Evolutionary conservation across 2,329 filamentous ascomycete species (phyloP).

Genomic region (Verticillium isaacii): DNA sequence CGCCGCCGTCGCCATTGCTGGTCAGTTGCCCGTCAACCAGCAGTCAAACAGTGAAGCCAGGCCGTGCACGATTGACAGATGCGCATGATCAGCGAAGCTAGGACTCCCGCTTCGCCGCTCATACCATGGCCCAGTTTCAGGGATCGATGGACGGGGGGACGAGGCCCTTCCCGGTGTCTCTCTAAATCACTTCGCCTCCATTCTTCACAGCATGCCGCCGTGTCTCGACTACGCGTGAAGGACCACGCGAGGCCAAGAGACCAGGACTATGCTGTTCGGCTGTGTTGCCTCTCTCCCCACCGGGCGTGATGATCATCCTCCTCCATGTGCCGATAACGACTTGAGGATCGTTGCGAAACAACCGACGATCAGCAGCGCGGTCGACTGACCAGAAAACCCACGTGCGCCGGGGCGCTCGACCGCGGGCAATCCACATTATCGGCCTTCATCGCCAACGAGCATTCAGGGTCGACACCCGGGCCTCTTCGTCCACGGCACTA

Average conservation of each 20-base stretch:
- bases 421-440: neutral
- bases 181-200: neutral
- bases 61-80: neutral
- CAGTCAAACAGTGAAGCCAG: neutral
- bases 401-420: neutral
- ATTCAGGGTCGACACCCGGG: neutral
- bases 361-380: neutral
- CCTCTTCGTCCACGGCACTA: neutral
- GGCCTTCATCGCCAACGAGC: neutral
- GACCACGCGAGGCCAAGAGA: neutral
- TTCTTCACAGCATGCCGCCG: neutral
- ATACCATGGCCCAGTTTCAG: neutral
- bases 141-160: neutral
- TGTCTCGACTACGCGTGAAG: neutral
- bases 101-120: neutral
- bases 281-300: neutral
- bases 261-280: neutral
- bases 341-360: neutral
- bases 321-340: neutral
- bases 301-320: neutral
- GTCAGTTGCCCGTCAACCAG: neutral
- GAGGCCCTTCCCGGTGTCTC: neutral
- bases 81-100: neutral
- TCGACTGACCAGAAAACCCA: neutral
- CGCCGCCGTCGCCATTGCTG: neutral